A percentile compares a stretch with the other conserved stretches of the same genome.
These are phyloP conservation scores for Nymphaea colorata DNA, from an alignment of 164 flowering plant species.

Conservation along the genomic window DNA sequence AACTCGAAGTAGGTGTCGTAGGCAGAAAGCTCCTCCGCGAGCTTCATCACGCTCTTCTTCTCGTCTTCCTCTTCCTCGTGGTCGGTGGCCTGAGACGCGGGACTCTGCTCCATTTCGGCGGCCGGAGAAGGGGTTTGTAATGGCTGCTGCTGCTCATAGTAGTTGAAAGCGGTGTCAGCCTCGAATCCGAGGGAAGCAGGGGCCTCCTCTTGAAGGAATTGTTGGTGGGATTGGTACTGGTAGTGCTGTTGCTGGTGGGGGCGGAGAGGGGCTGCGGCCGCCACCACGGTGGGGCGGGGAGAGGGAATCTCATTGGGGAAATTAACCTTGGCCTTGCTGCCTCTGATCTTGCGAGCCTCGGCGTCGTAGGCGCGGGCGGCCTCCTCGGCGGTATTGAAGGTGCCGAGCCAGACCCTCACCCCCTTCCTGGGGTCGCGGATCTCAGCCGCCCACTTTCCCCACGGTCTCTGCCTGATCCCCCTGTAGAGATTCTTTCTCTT, in stretches of 20 bases:
- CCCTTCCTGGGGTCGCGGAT: background rate
- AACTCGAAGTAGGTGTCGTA: background rate
- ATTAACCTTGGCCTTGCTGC: constrained; percentile 32
- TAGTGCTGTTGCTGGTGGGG: too few relatives aligned
- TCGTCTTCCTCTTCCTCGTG: background rate
- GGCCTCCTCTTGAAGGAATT: background rate
- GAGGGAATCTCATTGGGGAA: constrained; percentile 11
- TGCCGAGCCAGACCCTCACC: constrained; percentile 1
- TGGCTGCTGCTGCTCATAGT: background rate
- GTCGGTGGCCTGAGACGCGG: background rate
- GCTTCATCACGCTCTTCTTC: background rate
- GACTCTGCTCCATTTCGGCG: background rate
- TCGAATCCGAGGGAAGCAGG: background rate
- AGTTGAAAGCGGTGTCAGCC: too few relatives aligned
- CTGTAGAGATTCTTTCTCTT: constrained; percentile 2
- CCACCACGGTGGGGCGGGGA: background rate
- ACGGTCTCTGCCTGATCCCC: constrained; percentile 1
- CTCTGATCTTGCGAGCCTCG: constrained; percentile 37
- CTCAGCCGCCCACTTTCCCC: constrained; percentile 3
- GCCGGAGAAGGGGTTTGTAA: background rate
- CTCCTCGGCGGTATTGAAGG: constrained; percentile 1
- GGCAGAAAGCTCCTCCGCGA: background rate
- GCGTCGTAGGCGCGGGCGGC: constrained; percentile 4
- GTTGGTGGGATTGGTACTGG: background rate
- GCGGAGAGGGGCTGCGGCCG: background rate